These are phyloP conservation scores for Tricholoma saponaceum DNA, from an alignment of 768 basidiomycete species.

Conservation along the genomic window DNA sequence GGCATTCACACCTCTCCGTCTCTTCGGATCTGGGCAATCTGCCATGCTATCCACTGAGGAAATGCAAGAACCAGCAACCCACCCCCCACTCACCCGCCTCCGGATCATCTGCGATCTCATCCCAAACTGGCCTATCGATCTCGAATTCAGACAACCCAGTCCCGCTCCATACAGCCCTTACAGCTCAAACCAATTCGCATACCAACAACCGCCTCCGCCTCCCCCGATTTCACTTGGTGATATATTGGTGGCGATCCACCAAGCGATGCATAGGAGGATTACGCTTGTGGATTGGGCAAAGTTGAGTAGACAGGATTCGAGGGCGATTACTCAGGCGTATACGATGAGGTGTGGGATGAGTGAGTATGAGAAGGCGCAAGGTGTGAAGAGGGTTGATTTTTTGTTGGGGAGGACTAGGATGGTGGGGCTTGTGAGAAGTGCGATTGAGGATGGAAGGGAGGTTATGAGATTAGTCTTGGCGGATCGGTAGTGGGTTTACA, in stretches of 20 bases:
- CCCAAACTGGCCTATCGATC: conserved; percentile 58
- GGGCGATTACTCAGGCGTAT: conserved; percentile 32
- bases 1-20: conserved; percentile 39
- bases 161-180: conserved; percentile 15
- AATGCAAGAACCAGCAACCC: conserved; percentile 48
- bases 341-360: conserved; percentile 28
- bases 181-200: conserved; percentile 25
- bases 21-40: conserved; percentile 35
- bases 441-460: conserved; percentile 30
- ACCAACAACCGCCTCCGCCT: neutral
- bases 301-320: conserved; percentile 26
- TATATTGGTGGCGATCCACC: conserved; percentile 48
- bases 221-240: conserved; percentile 56
- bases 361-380: conserved; percentile 38
- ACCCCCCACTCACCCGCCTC: conserved; percentile 49
- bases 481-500: neutral
- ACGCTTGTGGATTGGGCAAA: conserved; percentile 35
- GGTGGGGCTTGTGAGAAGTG: conserved; percentile 42
- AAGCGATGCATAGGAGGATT: conserved; percentile 40
- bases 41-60: conserved; percentile 38
- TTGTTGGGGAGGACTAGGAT: conserved; percentile 43
- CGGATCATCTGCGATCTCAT: conserved; percentile 54
- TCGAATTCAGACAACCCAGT: conserved; percentile 32
- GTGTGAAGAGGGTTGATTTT: conserved; percentile 61
- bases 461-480: conserved; percentile 26